These are phyloP conservation scores for Paramarasmius palmivorus DNA, from an alignment of 1,284 basidiomycete genomes.

Conservation along the genomic window DNA sequence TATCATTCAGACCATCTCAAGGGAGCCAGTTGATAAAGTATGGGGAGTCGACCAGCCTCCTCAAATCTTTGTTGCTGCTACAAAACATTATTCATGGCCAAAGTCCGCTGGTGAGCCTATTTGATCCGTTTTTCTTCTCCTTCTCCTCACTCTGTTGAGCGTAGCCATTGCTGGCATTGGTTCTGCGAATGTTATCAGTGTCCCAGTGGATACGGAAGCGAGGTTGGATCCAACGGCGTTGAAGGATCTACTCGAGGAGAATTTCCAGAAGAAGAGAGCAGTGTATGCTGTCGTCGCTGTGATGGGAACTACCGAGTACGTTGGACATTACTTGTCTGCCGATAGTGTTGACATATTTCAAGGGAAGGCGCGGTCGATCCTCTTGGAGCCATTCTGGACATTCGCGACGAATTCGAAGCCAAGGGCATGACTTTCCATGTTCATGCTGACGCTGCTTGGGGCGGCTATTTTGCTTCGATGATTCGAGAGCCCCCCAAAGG, in stretches of 20 bases:
- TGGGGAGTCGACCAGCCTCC: not conserved
- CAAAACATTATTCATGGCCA: slow-evolving; percentile 51
- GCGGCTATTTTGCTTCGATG: not conserved
- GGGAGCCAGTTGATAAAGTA: slow-evolving; percentile 10
- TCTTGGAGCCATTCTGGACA: not conserved
- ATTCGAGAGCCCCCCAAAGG: not conserved
- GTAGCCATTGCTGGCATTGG: slow-evolving; percentile 44
- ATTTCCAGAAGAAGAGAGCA: slow-evolving; percentile 27
- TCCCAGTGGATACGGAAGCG: slow-evolving; percentile 37
- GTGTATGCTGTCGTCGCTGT: slow-evolving; percentile 45
- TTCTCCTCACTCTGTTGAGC: not conserved
- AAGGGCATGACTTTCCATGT: not conserved
- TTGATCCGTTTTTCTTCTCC: not conserved
- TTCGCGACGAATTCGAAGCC: not conserved
- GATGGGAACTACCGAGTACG: slow-evolving; percentile 46
- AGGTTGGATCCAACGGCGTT: slow-evolving; percentile 35
- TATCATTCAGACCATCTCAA: slow-evolving; percentile 36
- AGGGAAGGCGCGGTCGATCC: not conserved
- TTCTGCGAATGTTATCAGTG: slow-evolving; percentile 30
- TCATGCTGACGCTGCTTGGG: not conserved
- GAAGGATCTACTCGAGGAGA: slow-evolving; percentile 27
- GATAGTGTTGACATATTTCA: not conserved
- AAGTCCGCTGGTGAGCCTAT: slow-evolving; percentile 35
- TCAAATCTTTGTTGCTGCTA: slow-evolving; percentile 30
- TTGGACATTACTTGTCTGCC: slow-evolving; percentile 11